Evolutionary conservation across 257 asterid species (phyloP).

Genomic region (Nicotiana benthamiana): DNA sequence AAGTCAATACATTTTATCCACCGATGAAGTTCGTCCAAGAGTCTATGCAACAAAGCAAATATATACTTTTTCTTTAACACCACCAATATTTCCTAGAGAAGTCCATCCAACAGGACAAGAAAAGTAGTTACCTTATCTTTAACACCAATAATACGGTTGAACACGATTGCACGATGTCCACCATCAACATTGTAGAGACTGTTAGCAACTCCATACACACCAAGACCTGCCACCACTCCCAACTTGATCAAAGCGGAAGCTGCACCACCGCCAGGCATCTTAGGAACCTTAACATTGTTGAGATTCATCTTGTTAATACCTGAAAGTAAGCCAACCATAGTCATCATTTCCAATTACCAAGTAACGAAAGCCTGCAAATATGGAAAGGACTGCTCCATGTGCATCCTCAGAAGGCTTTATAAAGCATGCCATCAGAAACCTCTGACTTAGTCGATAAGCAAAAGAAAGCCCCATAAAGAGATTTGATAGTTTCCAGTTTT

Average conservation of each 20-base stretch:
- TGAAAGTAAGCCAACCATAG: conserved; percentile 13
- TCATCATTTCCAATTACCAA: neutral
- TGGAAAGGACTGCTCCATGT: neutral
- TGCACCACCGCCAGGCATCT: conserved; percentile 71
- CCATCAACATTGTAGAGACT: conserved; percentile 92
- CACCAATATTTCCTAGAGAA: neutral
- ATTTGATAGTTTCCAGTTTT: neutral
- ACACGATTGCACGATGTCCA: conserved; percentile 84
- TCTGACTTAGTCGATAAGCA: neutral
- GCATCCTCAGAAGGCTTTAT: neutral
- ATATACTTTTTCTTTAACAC: neutral
- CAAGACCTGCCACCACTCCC: conserved; percentile 59
- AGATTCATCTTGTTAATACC: conserved; percentile 48
- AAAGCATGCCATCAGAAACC: neutral
- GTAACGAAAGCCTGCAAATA: neutral
- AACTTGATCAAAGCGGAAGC: conserved; percentile 50
- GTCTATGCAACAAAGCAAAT: neutral
- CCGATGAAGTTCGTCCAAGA: neutral
- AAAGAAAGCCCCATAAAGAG: neutral
- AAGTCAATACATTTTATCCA: neutral
- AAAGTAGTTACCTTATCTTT: conserved; percentile 56
- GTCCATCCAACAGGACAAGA: neutral
- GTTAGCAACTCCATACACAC: conserved; percentile 55
- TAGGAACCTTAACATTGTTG: conserved; percentile 62
- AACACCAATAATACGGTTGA: conserved; percentile 64